Percentiles rank a stretch among this genome's conserved stretches.
Evolutionary conservation across 345 rosid genomes (phyloP).

Genomic region (Citrus inodora): DNA sequence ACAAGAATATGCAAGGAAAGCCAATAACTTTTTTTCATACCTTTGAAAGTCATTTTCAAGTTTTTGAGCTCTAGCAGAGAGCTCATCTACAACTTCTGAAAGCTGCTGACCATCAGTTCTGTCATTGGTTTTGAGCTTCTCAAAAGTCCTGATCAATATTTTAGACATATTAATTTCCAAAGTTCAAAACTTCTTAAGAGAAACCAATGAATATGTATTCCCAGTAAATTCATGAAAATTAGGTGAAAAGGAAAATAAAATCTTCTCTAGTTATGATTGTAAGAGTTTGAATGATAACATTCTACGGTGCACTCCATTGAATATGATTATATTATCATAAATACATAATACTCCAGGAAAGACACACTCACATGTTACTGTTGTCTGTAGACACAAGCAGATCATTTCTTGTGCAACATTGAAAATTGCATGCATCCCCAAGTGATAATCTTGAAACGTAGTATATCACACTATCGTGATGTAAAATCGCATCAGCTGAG

Average conservation of each 20-base stretch:
- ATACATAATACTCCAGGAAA: neutral
- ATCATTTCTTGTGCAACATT: constrained; percentile 18
- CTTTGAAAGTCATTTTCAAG: constrained; percentile 52
- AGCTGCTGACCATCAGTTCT: constrained; percentile 17
- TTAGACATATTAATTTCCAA: neutral
- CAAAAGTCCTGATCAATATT: constrained; percentile 32
- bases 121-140: constrained; percentile 25
- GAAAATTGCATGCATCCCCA: constrained; percentile 54
- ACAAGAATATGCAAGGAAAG: neutral
- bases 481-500: constrained; percentile 38
- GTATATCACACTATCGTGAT: constrained; percentile 40
- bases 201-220: neutral
- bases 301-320: neutral
- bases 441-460: constrained; percentile 44
- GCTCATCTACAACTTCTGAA: constrained; percentile 35
- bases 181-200: neutral
- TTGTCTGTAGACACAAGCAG: constrained; percentile 12
- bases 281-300: neutral
- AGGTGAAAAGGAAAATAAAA: neutral
- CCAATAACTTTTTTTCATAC: constrained; percentile 25
- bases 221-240: neutral
- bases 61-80: constrained; percentile 46
- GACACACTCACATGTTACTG: constrained; percentile 34
- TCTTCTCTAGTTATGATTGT: neutral
- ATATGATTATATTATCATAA: neutral